These are phyloP conservation scores for Agrocybe praecox DNA, from an alignment of 768 basidiomycete species.

Conservation along the genomic window DNA sequence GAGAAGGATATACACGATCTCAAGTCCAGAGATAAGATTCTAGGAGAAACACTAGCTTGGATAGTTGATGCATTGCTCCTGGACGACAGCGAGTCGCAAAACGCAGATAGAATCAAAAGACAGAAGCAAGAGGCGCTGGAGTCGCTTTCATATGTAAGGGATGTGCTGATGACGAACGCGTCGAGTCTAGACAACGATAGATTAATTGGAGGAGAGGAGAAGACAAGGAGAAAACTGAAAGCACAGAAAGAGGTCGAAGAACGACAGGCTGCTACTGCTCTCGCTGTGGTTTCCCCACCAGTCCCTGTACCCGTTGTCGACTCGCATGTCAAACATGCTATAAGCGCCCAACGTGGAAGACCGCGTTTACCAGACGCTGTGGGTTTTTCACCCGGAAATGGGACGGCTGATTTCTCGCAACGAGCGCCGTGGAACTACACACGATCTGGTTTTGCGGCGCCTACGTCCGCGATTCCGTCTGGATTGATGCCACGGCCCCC, in stretches of 20 bases:
- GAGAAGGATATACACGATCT: slow-evolving; percentile 62
- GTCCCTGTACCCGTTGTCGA: slow-evolving; percentile 40
- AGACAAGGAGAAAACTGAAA: slow-evolving; percentile 36
- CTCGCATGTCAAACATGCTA: slow-evolving; percentile 30
- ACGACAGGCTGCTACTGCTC: slow-evolving; percentile 16
- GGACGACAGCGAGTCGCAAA: slow-evolving; percentile 47
- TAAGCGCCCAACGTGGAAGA: slow-evolving; percentile 16
- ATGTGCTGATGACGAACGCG: slow-evolving; percentile 61
- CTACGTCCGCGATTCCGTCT: slow-evolving; percentile 31
- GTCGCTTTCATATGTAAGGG: slow-evolving; percentile 76
- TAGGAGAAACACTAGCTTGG: slow-evolving; percentile 75
- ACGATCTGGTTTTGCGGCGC: slow-evolving; percentile 46
- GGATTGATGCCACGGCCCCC: slow-evolving; percentile 54
- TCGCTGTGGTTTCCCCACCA: slow-evolving; percentile 32
- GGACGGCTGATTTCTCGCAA: slow-evolving; percentile 11
- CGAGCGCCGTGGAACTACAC: slow-evolving; percentile 62
- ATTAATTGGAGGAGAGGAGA: slow-evolving; percentile 58
- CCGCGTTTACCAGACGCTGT: slow-evolving; percentile 17
- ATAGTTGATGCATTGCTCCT: slow-evolving; percentile 71
- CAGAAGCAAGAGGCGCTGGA: slow-evolving; percentile 70
- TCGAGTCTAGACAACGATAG: slow-evolving; percentile 66
- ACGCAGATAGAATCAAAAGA: slow-evolving; percentile 38
- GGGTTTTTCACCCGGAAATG: slow-evolving; percentile 12
- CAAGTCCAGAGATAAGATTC: slow-evolving; percentile 56
- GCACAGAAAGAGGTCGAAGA: slow-evolving; percentile 26